Conservation (phyloP, 1,284 basidiomycete genomes). For the Ustilago lituana region DNA sequence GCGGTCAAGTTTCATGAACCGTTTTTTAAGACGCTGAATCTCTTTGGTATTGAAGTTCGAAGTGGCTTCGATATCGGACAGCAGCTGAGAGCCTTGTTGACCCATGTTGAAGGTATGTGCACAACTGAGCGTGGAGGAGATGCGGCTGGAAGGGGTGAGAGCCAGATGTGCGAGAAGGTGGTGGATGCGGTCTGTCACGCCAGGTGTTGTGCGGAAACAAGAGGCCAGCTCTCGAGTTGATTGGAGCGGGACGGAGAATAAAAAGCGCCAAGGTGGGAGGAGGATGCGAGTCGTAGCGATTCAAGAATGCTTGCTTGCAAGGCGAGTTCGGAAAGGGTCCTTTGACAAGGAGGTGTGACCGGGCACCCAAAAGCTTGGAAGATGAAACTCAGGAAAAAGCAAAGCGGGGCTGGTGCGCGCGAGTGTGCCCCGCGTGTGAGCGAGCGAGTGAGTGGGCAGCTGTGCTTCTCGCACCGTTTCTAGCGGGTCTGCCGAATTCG, state of each 20-base stretch:
- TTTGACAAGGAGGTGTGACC: no score
- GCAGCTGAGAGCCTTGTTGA: constrained; percentile 81
- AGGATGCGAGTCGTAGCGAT: no score
- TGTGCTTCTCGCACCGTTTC: no score
- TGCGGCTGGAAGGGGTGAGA: background rate
- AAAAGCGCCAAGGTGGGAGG: no score
- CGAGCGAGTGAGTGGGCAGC: no score
- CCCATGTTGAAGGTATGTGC: constrained; percentile 65
- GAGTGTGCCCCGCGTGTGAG: background rate
- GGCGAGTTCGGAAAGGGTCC: background rate
- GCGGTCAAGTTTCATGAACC: constrained; percentile 99
- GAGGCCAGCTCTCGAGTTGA: constrained; percentile 6
- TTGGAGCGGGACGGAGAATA: background rate
- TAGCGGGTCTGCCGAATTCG: no score
- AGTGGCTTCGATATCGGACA: constrained; percentile 90
- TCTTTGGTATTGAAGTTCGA: constrained; percentile 75
- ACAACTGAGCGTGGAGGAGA: background rate
- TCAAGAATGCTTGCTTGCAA: background rate
- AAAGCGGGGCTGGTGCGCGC: background rate
- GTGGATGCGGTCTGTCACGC: background rate
- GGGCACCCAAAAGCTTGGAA: no score
- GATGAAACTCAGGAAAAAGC: no score
- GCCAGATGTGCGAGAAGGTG: background rate
- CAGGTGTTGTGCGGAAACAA: background rate
- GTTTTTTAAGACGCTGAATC: constrained; percentile 86